Conservation (phyloP, 148 eudicot genomes). For the Spergularia marina region DNA sequence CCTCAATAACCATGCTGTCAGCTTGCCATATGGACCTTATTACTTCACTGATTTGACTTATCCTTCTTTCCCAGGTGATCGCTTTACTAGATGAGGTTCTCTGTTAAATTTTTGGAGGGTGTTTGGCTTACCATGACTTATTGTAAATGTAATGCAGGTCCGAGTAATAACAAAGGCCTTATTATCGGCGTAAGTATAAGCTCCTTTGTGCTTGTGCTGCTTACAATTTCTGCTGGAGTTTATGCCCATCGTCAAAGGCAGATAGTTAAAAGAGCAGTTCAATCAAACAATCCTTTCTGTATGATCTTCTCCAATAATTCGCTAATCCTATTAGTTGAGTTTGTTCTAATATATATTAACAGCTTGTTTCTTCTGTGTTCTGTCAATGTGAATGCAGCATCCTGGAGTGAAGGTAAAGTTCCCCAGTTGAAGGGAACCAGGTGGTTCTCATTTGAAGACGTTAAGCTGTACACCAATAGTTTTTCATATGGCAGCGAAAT, state of each 20-base stretch:
- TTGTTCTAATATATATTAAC: not conserved
- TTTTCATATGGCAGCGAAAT: slow-evolving; percentile 52
- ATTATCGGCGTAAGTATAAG: slow-evolving; percentile 47
- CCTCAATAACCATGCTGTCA: slow-evolving; percentile 51
- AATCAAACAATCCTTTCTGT: slow-evolving; percentile 57
- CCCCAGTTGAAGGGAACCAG: slow-evolving; percentile 63
- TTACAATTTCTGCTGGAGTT: slow-evolving; percentile 42
- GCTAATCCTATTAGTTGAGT: not conserved
- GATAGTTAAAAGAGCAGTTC: slow-evolving; percentile 37
- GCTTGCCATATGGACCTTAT: slow-evolving; percentile 52
- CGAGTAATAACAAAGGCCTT: slow-evolving; percentile 33
- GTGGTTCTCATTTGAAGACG: slow-evolving; percentile 63
- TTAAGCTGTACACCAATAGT: slow-evolving; percentile 42
- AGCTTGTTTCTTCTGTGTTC: not conserved
- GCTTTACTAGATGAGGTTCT: not conserved
- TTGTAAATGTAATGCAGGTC: slow-evolving; percentile 21
- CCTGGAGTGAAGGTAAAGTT: slow-evolving; percentile 44
- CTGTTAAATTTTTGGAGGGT: not conserved
- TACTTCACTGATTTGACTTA: slow-evolving; percentile 48
- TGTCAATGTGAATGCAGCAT: slow-evolving; percentile 32
- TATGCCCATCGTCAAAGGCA: slow-evolving; percentile 50
- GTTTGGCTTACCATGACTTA: slow-evolving; percentile 7
- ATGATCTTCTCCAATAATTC: slow-evolving; percentile 22
- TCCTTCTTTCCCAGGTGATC: slow-evolving; percentile 51
- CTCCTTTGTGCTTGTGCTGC: slow-evolving; percentile 41